phyloP scores from a whole-genome alignment of 192 early-diverging fungal genomes.

The Coemansia sp. region DNA sequence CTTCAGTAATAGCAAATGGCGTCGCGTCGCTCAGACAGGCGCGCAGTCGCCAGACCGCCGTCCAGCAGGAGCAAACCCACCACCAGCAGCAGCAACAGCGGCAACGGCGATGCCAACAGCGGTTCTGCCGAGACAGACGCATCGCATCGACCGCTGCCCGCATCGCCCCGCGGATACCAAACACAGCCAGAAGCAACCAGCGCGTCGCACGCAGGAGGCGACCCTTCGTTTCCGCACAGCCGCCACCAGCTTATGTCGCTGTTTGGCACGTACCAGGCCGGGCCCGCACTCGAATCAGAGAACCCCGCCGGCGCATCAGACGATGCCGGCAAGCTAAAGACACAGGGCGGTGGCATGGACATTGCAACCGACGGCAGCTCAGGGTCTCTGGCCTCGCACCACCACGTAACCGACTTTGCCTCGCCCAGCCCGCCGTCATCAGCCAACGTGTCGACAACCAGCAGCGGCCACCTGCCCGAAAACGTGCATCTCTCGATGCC shows the following conservation, averaged over 20 bases:
- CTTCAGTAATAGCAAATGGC: conserved; percentile 5
- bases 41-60: too few relatives aligned
- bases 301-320: not conserved
- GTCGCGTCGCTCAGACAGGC: not conserved
- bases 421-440: conserved; percentile 49
- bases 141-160: too few relatives aligned
- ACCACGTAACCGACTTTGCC: conserved; percentile 20
- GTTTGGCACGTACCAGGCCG: conserved; percentile 17
- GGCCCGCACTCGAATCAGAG: not conserved
- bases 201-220: not conserved
- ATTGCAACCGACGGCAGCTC: conserved; percentile 19
- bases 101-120: not conserved
- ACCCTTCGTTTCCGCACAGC: conserved; percentile 1
- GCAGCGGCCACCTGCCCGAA: conserved; percentile 39
- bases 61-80: conserved; percentile 4
- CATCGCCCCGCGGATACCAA: too few relatives aligned
- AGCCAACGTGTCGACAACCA: conserved; percentile 29
- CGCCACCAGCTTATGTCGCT: conserved; percentile 27
- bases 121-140: not conserved
- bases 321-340: not conserved
- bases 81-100: not conserved
- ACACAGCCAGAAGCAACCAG: conserved; percentile 11
- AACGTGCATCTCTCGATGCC: conserved; percentile 45
- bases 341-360: not conserved
- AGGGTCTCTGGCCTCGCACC: conserved; percentile 27